Evolutionary conservation across 495 filamentous ascomycete species (phyloP), one percentile per base, ranked within the genome.

Genomic region (Echria macrotheca): DNA sequence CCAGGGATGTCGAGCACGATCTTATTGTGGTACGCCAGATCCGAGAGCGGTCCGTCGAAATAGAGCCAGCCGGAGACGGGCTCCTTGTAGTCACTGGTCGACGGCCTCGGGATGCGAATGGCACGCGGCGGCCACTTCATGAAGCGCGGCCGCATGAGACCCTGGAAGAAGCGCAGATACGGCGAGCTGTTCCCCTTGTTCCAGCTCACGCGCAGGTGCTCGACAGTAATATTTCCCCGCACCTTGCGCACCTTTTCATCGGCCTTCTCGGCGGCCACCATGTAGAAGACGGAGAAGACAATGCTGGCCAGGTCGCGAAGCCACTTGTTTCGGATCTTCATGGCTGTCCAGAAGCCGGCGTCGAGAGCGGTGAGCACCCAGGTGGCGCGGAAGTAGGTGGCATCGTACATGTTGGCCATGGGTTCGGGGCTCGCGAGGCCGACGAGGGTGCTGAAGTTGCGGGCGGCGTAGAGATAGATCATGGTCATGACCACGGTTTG

Each of bases 201-300:
- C 93, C 93, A 98, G 44, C 89, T 91, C 4, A 96, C 83, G 2
- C 93, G 80, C 52, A 98, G 63, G 65, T 98, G 93, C 26, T 97
- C 91, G 31, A 97, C 73, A 1, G 91, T 96, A 64, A 97, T 70
- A 10, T 80, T 84, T 11, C 80, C 87, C 26, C 93, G 76, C 4
- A 98, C 85, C 57, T 91, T 89, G 36, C 91, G 83, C n/a, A 94
- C 90, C 67, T 96, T 98, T 67, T 97, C 93, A 61, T 96, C 93
- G 3, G 93, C 93, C 59, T 87, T 83, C 62, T 97, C 93, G 2
- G 94, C 91, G 10, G 90, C 88, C 46, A 96, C 75, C 40, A 98
- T 70, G 65, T 98, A 98, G 67, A 95, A 97, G 1, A 82, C 61
- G 1, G 83, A 84, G 61, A 96, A 97, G 18, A 86, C 73, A 17